Base-by-base conservation (phyloP, 2,329 filamentous ascomycete genomes). In the Cadophora malorum region DNA sequence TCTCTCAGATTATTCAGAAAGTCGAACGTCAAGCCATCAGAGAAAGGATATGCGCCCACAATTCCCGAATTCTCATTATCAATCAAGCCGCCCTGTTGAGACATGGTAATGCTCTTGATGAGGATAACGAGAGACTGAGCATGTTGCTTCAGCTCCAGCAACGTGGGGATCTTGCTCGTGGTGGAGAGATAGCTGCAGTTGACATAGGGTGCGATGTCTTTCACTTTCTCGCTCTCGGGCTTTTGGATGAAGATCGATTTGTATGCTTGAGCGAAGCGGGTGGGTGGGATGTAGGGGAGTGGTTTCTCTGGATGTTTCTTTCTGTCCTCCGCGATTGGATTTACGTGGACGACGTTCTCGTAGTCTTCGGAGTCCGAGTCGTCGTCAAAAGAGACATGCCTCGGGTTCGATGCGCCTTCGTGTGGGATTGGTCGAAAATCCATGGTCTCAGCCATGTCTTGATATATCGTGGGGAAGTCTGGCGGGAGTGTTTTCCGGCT, bases 161-260 rank as follows among this genome's bases (percentile, higher is more conserved):
- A 79, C 0, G 85, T 88, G 1, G 86, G 86, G 3, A 85, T 78
- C 6, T 79, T 75, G 4, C 82, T 83, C 14, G 79, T 77, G 1
- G 84, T 86, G 2, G 86, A 88, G 49, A 89, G 78, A 71, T 87
- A 88, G 67, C 81, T 80, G 77, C 87, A 89, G 77, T 86, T 88
- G 69, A 88, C 79, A 70, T 87, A 81, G 50, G 82, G 69, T 0
- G 33, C 38, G 4, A 71, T 28, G 4, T 64, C 14, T 21, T 55
- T 45, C n/a, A 41, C 33, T n/a, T 47, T 49, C 10, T 28, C 52
- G 38, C 12, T 58, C 35, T 58, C 41, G 19, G 64, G 49, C 41
- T 66, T 47, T 14, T 31, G 45, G 19, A 65, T 68, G 63, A 66
- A 72, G 21, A 69, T 66, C 12, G 67, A 71, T 25, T 66, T 63